Evolutionary conservation across 1,139 yeast species (phyloP).

Genomic region (Sugiyamaella japonica): DNA sequence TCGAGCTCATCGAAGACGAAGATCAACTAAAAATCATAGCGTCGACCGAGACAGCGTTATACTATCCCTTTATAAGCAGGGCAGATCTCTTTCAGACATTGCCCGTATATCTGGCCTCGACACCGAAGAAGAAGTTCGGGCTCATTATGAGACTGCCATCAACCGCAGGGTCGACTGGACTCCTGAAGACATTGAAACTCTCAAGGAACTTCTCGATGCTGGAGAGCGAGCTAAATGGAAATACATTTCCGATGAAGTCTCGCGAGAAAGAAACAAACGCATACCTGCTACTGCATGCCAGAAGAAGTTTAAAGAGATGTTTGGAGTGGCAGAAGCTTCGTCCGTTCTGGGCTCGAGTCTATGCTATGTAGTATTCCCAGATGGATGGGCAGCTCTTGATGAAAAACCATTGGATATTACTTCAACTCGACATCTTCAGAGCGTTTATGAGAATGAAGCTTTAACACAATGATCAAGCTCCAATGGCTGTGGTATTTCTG

Average conservation of each 20-base stretch:
- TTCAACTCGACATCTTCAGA: conserved; percentile 17
- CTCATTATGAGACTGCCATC: conserved; percentile 21
- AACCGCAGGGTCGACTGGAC: conserved; percentile 35
- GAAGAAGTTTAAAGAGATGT: conserved; percentile 45
- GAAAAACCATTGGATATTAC: conserved; percentile 14
- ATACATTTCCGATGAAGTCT: conserved; percentile 41
- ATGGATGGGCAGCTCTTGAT: conserved; percentile 43
- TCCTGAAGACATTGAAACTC: conserved; percentile 40
- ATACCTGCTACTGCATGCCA: conserved; percentile 46
- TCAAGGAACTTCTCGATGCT: conserved; percentile 40
- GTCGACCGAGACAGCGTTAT: conserved; percentile 27
- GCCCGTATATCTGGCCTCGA: conserved; percentile 26
- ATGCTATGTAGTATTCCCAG: conserved; percentile 44
- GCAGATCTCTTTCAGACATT: conserved; percentile 29
- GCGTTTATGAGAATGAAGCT: conserved; percentile 19
- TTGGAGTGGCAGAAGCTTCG: conserved; percentile 44
- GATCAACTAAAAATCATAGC: conserved; percentile 19
- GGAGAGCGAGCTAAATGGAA: conserved; percentile 49
- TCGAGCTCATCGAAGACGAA: conserved; percentile 20
- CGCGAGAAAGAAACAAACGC: conserved; percentile 37
- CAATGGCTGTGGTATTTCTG: no score
- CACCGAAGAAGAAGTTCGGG: conserved; percentile 24
- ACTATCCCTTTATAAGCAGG: conserved; percentile 26
- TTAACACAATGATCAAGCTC: conserved; percentile 12
- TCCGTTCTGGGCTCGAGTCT: conserved; percentile 43